phyloP scores from a whole-genome alignment of 73 alveolate species.

The Breviolum minutum region DNA sequence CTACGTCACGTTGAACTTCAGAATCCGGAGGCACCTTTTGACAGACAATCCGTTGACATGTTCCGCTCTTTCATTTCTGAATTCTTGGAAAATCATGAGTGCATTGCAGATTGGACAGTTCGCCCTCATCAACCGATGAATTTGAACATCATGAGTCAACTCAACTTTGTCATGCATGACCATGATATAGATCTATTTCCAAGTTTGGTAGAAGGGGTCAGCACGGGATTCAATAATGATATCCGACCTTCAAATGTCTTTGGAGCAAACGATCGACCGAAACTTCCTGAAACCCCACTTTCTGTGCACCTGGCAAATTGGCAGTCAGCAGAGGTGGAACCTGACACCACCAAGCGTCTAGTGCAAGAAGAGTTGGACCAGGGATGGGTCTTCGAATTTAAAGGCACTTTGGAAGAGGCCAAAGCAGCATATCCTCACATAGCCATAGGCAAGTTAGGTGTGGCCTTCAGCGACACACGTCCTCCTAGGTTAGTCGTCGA shows the following conservation, averaged over 20 bases:
- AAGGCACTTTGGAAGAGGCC: not conserved
- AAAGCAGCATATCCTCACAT: not conserved
- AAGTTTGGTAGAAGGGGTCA: not conserved
- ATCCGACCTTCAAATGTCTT: not conserved
- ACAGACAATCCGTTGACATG: not conserved
- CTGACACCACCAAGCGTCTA: no score
- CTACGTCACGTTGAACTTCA: not conserved
- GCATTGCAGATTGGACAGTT: not conserved
- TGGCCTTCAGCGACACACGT: not conserved
- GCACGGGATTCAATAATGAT: not conserved
- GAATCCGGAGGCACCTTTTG: not conserved
- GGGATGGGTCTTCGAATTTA: no score
- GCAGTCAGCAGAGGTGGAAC: no score
- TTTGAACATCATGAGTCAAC: not conserved
- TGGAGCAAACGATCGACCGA: not conserved
- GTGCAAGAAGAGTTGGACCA: no score
- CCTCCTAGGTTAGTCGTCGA: slow-evolving; percentile 43
- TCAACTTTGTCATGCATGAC: not conserved
- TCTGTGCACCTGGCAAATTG: not conserved
- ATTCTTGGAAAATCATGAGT: not conserved
- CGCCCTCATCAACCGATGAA: not conserved
- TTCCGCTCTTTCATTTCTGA: not conserved
- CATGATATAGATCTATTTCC: not conserved
- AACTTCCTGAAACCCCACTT: not conserved
- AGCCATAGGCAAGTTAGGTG: no score